Evolutionary conservation across 306 rosid genomes (phyloP).

Genomic region (Luffa acutangula): DNA sequence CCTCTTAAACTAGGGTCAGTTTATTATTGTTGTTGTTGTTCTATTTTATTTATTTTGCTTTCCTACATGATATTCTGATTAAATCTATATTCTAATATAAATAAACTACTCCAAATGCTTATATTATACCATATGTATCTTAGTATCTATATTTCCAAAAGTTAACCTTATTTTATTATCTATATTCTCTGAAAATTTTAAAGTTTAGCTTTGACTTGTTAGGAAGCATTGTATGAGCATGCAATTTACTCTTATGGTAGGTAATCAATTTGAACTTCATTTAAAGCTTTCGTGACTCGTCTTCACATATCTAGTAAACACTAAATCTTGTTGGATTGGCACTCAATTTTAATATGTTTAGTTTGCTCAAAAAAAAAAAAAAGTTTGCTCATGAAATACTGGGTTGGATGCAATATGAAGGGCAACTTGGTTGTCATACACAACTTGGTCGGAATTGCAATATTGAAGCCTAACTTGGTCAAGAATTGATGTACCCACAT

Average conservation of each 20-base stretch:
- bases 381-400: no score
- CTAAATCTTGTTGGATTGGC: no score
- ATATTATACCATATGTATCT: not conserved
- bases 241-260: not conserved
- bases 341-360: no score
- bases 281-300: no score
- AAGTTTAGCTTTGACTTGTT: not conserved
- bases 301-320: no score
- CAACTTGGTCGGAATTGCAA: no score
- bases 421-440: no score
- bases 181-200: not conserved
- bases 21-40: not conserved
- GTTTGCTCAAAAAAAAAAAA: no score
- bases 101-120: not conserved
- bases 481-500: no score
- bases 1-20: slow-evolving; percentile 86
- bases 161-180: not conserved
- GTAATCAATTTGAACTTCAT: no score
- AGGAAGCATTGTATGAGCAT: not conserved
- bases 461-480: no score
- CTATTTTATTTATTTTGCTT: not conserved
- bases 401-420: no score
- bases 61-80: not conserved
- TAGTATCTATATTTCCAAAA: not conserved
- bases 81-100: not conserved